A percentile compares a stretch with the other conserved stretches of the same genome.
Conservation (phyloP, 148 eudicot species). For the Bassia scoparia region DNA sequence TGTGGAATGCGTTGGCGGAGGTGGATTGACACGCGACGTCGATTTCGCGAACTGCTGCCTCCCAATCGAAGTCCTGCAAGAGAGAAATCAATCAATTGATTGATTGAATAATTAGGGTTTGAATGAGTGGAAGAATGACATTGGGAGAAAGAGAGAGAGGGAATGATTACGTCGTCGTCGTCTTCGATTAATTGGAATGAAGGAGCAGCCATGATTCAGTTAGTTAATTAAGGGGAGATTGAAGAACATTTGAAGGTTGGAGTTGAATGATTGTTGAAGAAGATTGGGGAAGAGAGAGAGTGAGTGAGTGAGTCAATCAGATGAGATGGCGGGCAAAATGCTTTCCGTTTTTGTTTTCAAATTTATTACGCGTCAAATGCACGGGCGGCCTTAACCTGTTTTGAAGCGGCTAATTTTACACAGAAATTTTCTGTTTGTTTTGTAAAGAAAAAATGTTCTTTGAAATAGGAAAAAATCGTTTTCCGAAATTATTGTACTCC, state of each 20-base stretch:
- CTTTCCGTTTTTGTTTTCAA: neutral
- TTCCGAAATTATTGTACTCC: too few relatives aligned
- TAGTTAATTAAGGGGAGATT: neutral
- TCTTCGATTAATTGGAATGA: constrained; percentile 25
- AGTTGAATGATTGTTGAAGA: constrained; percentile 7
- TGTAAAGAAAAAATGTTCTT: too few relatives aligned
- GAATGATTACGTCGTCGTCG: constrained; percentile 43
- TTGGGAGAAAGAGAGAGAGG: neutral
- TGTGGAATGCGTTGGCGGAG: constrained; percentile 4
- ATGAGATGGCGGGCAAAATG: constrained; percentile 21
- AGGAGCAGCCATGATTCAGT: constrained; percentile 4
- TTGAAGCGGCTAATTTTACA: too few relatives aligned
- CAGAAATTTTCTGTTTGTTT: too few relatives aligned
- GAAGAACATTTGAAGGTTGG: neutral
- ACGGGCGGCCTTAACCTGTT: too few relatives aligned
- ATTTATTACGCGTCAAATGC: too few relatives aligned
- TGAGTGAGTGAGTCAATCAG: too few relatives aligned
- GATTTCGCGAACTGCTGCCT: constrained; percentile 71
- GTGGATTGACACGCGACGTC: constrained; percentile 54
- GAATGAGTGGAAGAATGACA: neutral
- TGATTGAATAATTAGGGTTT: neutral
- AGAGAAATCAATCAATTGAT: neutral
- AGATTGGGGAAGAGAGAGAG: too few relatives aligned
- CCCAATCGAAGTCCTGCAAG: constrained; percentile 84
- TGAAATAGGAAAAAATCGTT: too few relatives aligned